Percentiles rank a stretch among this genome's conserved stretches.
Evolutionary conservation across 768 basidiomycete species (phyloP).

Genomic region (Chalciporus pseudorubinellus): DNA sequence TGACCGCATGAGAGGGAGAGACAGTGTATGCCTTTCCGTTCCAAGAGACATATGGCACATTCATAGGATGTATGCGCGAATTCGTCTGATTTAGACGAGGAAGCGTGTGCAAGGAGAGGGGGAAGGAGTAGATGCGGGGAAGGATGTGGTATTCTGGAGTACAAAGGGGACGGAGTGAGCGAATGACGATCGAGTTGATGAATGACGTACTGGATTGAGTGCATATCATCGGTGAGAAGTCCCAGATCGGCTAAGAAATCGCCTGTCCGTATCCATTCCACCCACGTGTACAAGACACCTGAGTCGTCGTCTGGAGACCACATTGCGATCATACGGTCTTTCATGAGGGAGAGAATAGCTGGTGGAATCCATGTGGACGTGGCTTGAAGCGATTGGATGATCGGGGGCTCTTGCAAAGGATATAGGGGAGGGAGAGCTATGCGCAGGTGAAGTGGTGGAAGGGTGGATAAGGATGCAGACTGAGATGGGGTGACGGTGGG

Average conservation of each 20-base stretch:
- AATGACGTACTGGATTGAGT: conserved; percentile 29
- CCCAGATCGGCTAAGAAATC: conserved; percentile 55
- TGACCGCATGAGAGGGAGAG: conserved; percentile 69
- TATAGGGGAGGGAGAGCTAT: conserved; percentile 53
- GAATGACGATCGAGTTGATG: conserved; percentile 29
- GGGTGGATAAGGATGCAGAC: conserved; percentile 40
- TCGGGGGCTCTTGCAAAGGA: conserved; percentile 52
- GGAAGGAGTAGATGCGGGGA: conserved; percentile 52
- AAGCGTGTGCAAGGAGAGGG: conserved; percentile 49
- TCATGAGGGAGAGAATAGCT: conserved; percentile 33
- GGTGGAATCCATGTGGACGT: conserved; percentile 58
- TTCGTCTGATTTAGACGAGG: conserved; percentile 41
- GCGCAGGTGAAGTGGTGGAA: conserved; percentile 64
- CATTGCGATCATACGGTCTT: conserved; percentile 43
- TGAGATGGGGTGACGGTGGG: background rate
- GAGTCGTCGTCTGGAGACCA: conserved; percentile 53
- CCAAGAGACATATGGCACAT: conserved; percentile 75
- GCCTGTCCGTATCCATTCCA: conserved; percentile 67
- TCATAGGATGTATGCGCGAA: conserved; percentile 67
- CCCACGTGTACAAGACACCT: conserved; percentile 64
- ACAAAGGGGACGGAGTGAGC: conserved; percentile 4
- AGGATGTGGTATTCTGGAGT: conserved; percentile 46
- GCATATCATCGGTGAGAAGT: conserved; percentile 33
- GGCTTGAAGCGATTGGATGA: conserved; percentile 52
- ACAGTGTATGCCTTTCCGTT: conserved; percentile 74